Evolutionary conservation across 164 flowering plant species (phyloP).

Genomic region (Vitis amurensis): DNA sequence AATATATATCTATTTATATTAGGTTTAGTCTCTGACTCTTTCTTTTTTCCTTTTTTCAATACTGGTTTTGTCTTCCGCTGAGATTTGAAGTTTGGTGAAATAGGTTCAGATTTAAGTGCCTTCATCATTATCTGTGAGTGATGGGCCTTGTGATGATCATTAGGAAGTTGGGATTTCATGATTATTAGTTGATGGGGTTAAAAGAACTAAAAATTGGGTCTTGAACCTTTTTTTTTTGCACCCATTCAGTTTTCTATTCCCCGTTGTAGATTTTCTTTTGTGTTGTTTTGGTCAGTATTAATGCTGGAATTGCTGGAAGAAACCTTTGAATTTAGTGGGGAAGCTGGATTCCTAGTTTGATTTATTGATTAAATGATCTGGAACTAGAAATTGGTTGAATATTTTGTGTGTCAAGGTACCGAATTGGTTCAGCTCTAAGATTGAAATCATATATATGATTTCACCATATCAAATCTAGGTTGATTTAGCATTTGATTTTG

Average conservation of each 20-base stretch:
- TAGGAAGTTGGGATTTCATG: neutral
- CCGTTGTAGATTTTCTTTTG: neutral
- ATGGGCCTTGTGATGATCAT: neutral
- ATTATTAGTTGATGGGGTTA: neutral
- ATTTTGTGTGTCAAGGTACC: neutral
- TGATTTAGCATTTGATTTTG: neutral
- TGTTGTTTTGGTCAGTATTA: neutral
- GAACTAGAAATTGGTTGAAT: neutral
- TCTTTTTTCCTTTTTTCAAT: neutral
- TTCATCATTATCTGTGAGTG: too few relatives aligned
- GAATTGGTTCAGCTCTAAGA: neutral
- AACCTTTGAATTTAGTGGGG: neutral
- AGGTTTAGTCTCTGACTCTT: too few relatives aligned
- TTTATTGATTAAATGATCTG: neutral
- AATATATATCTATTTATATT: too few relatives aligned
- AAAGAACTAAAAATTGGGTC: too few relatives aligned
- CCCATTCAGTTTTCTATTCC: too few relatives aligned
- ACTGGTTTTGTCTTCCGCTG: neutral
- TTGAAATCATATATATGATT: neutral
- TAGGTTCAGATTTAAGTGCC: neutral
- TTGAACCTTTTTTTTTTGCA: too few relatives aligned
- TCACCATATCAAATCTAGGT: neutral
- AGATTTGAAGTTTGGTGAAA: conserved; percentile 1
- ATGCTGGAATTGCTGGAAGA: neutral
- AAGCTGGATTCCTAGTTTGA: neutral